Percentiles rank a stretch among this genome's conserved stretches.
Evolutionary conservation across 2,329 filamentous ascomycete species (phyloP).

Genomic region (Zalaria obscura): DNA sequence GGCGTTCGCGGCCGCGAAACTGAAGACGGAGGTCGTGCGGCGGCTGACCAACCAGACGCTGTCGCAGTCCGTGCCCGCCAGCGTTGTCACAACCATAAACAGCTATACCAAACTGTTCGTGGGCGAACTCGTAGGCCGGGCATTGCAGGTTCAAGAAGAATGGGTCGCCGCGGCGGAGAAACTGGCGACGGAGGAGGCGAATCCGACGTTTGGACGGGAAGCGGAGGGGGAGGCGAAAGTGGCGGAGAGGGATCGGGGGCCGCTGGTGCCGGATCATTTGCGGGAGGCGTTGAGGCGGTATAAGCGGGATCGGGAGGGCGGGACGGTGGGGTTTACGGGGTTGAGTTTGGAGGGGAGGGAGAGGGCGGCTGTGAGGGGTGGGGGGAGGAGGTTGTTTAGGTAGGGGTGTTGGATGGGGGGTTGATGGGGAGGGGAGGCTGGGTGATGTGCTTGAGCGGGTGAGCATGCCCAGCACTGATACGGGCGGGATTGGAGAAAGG

Average conservation of each 20-base stretch:
- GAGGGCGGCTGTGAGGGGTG: slow-evolving; percentile 28
- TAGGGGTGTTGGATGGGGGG: slow-evolving; percentile 7
- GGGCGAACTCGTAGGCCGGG: slow-evolving; percentile 60
- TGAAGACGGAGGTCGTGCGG: slow-evolving; percentile 55
- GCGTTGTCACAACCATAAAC: slow-evolving; percentile 61
- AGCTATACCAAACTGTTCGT: slow-evolving; percentile 65
- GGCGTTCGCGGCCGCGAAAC: slow-evolving; percentile 53
- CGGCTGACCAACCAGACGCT: slow-evolving; percentile 69
- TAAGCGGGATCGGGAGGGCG: slow-evolving; percentile 47
- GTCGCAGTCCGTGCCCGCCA: slow-evolving; percentile 61
- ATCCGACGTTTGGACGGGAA: slow-evolving; percentile 19
- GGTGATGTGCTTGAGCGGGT: too few species aligned
- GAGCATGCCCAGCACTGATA: too few species aligned
- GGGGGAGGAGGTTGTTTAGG: slow-evolving; percentile 31
- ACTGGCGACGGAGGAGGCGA: slow-evolving; percentile 38
- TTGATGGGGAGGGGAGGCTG: too few species aligned
- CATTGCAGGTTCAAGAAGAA: slow-evolving; percentile 56
- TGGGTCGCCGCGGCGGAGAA: slow-evolving; percentile 48
- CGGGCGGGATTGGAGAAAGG: too few species aligned
- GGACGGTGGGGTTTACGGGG: slow-evolving; percentile 38
- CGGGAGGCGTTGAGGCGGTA: slow-evolving; percentile 59
- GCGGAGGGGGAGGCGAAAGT: slow-evolving; percentile 8
- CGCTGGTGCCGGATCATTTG: slow-evolving; percentile 60
- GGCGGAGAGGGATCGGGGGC: slow-evolving; percentile 30
- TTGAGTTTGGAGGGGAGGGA: slow-evolving; percentile 34